Evolutionary conservation across 352 stramenopile genomes (phyloP).

Genomic region (Pythium catenulatum): DNA sequence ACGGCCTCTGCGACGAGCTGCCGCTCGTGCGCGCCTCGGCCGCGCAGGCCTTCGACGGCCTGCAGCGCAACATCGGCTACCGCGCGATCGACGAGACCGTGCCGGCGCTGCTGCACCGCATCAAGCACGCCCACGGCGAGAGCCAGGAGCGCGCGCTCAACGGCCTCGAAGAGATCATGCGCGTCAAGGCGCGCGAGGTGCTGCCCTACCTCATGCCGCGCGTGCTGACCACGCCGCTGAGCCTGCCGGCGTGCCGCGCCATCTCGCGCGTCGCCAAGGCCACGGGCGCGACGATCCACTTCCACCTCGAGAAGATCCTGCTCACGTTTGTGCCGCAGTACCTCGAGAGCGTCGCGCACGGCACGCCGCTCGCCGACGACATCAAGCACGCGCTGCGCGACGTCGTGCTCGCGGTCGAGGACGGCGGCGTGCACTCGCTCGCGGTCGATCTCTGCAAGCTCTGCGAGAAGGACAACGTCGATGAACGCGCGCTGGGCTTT

Average conservation of each 20-base stretch:
- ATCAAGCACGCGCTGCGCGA: slow-evolving; percentile 87
- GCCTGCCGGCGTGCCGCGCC: slow-evolving; percentile 92
- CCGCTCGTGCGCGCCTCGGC: slow-evolving; percentile 94
- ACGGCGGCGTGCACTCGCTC: slow-evolving; percentile 96
- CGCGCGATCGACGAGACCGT: slow-evolving; percentile 98
- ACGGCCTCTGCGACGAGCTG: slow-evolving; percentile 97
- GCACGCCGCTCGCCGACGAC: slow-evolving; percentile 73
- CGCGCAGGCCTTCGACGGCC: slow-evolving; percentile 97
- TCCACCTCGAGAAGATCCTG: slow-evolving; percentile 97
- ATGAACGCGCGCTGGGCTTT: slow-evolving; percentile 94
- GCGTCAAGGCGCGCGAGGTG: slow-evolving; percentile 97
- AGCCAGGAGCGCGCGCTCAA: slow-evolving; percentile 95
- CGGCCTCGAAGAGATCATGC: slow-evolving; percentile 98
- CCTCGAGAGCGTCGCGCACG: slow-evolving; percentile 66
- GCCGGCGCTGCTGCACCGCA: slow-evolving; percentile 96
- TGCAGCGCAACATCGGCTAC: slow-evolving; percentile 97
- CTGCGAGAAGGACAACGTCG: slow-evolving; percentile 93
- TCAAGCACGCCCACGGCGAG: slow-evolving; percentile 86
- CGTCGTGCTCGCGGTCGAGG: slow-evolving; percentile 92
- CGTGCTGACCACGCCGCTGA: slow-evolving; percentile 96
- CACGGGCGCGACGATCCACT: slow-evolving; percentile 96
- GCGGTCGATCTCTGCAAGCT: slow-evolving; percentile 97
- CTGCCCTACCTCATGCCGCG: slow-evolving; percentile 98
- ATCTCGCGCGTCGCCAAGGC: slow-evolving; percentile 96
- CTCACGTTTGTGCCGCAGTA: slow-evolving; percentile 89